These are phyloP conservation scores for Colletotrichum tropicicola DNA, from an alignment of 2,329 filamentous ascomycete species.

Conservation along the genomic window DNA sequence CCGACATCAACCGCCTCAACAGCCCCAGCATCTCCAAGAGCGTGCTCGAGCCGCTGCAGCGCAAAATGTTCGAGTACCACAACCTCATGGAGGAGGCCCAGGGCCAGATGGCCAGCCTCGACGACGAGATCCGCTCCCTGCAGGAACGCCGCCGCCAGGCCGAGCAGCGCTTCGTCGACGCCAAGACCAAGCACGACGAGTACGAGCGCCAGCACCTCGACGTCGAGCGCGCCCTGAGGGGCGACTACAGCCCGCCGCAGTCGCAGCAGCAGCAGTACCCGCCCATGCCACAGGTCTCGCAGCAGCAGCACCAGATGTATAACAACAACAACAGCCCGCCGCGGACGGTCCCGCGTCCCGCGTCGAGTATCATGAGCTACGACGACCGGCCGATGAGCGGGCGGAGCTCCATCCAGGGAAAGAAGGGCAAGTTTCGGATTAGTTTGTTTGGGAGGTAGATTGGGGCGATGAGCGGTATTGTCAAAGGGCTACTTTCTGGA, in stretches of 20 bases:
- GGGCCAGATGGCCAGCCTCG: constrained; percentile 50
- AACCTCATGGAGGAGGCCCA: constrained; percentile 51
- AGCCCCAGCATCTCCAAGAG: constrained; percentile 52
- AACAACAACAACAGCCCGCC: constrained; percentile 15
- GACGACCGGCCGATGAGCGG: constrained; percentile 28
- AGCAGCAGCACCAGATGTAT: constrained; percentile 25
- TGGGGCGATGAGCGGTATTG: background rate
- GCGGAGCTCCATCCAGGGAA: constrained; percentile 14
- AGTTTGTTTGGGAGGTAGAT: constrained; percentile 30
- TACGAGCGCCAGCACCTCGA: constrained; percentile 51
- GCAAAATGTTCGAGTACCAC: constrained; percentile 54
- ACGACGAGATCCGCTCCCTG: constrained; percentile 51
- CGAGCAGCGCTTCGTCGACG: constrained; percentile 51
- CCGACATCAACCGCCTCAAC: constrained; percentile 50
- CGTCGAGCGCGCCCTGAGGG: constrained; percentile 51
- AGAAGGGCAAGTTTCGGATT: constrained; percentile 29
- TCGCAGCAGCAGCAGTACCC: background rate
- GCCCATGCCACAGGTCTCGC: background rate
- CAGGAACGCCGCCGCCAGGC: constrained; percentile 50
- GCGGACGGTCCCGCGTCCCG: constrained; percentile 12
- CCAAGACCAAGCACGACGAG: constrained; percentile 54
- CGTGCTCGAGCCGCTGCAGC: constrained; percentile 54
- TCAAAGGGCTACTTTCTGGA: background rate
- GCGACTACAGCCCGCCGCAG: constrained; percentile 38
- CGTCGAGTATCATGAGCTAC: constrained; percentile 29